Conservation (phyloP, 176 grass and related monocot species). For the Raddia guianensis region DNA sequence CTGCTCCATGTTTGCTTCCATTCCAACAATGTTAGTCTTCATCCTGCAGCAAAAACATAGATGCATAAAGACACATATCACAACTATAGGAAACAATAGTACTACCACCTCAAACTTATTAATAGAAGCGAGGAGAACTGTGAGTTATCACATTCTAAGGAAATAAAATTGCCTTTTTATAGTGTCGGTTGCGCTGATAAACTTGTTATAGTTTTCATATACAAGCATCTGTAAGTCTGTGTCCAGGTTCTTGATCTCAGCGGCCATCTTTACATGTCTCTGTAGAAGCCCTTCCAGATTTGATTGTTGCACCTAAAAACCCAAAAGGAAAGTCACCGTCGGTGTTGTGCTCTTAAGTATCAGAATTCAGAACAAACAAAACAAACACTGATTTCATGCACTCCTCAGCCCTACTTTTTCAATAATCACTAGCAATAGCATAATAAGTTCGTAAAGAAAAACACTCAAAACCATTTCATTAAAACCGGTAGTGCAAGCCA, state of each 20-base stretch:
- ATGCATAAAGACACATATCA: constrained; percentile 26
- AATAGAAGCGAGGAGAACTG: constrained; percentile 23
- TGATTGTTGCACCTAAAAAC: constrained; percentile 80
- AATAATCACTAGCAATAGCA: constrained; percentile 26
- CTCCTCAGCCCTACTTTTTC: background rate
- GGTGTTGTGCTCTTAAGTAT: constrained; percentile 29
- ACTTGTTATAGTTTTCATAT: constrained; percentile 99
- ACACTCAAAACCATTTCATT: background rate
- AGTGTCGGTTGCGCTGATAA: constrained; percentile 95
- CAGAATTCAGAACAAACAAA: background rate
- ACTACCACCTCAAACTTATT: constrained; percentile 38
- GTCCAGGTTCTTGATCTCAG: constrained; percentile 99
- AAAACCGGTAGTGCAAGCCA: constrained; percentile 22
- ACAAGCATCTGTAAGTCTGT: constrained; percentile 99
- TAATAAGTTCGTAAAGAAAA: constrained; percentile 29
- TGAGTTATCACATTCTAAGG: constrained; percentile 5
- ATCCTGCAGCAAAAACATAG: constrained; percentile 58
- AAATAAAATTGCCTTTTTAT: constrained; percentile 76
- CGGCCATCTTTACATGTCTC: constrained; percentile 96
- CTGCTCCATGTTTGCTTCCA: constrained; percentile 95
- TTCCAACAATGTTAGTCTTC: constrained; percentile 98
- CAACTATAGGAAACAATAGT: constrained; percentile 18
- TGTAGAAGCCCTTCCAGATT: constrained; percentile 92
- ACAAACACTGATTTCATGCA: constrained; percentile 31
- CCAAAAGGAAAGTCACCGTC: background rate